Evolutionary conservation across 345 rosid genomes (phyloP), one percentile per base, ranked within the genome.

Genomic region (Nasturtium officinale): DNA sequence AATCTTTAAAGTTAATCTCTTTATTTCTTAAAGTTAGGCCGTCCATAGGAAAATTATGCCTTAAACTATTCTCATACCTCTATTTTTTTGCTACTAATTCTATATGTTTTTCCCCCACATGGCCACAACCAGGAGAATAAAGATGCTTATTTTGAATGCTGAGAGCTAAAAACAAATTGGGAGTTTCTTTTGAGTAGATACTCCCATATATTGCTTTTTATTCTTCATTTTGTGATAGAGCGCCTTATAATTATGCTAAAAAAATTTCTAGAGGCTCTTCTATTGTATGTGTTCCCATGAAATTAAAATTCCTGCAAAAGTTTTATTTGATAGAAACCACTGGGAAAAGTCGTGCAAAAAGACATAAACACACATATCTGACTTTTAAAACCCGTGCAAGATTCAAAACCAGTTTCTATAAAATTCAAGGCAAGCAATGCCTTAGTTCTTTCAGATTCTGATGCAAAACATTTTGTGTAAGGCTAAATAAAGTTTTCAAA

Each of bases 21-120:
- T 70, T 58, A 61, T 77, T 77, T 71, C 72, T 56, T 71, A 71
- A 77, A 77, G 80, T 65, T 77, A 56, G 67, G 72, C 67, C 40
- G 20, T 56, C 76, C 54, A 71, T 57, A 30, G 80, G 25, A 63
- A 30, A 76, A 70, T 56, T 47, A 56, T 77, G 76, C 76, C 76
- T 70, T 77, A 64, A 77, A 71, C 61, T 71, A 77, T 70, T 64
- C 76, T 11, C 43, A 64, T 52, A 2, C 61, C 16, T 69, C 35
- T 40, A 3, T 42, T 3, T 43, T 65, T 76, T 26, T 69, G 71
- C 48, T 69, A 45, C 61, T 77, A 70, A 30, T 77, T 23, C 25
- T 23, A 77, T 70, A 64, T 45, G 50, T 29, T 45, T 70, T 61
- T 23, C 1, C 3, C 9, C 76, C 80, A 77, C 76, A 77, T 71